Percentiles rank a stretch among this genome's conserved stretches.
These are phyloP conservation scores for Gracilaria domingensis DNA, from an alignment of 23 red algal species.

Conservation along the genomic window DNA sequence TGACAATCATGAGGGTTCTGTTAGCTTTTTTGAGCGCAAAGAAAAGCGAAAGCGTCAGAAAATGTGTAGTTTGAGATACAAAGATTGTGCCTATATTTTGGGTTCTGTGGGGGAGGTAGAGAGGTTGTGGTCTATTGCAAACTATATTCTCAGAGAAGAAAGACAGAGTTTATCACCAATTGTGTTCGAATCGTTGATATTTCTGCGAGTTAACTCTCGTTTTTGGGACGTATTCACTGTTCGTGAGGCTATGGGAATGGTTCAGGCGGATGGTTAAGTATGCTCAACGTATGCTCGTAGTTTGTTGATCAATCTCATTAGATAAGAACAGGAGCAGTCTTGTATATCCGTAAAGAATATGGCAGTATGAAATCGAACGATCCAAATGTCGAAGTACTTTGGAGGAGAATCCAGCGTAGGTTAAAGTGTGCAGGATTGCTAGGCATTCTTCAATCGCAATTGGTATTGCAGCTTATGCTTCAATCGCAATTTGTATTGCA, in stretches of 20 bases:
- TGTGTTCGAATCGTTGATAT: background rate
- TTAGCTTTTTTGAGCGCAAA: background rate
- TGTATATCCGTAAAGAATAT: too few relatives aligned
- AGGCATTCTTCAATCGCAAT: too few relatives aligned
- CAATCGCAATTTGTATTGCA: background rate
- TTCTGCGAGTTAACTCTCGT: background rate
- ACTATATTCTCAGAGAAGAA: background rate
- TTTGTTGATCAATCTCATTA: too few relatives aligned
- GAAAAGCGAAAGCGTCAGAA: background rate
- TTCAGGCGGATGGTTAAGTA: background rate
- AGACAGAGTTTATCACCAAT: background rate
- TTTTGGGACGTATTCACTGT: background rate
- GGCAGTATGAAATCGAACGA: too few relatives aligned
- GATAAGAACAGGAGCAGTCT: too few relatives aligned
- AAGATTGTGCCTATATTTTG: background rate
- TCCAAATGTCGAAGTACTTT: background rate
- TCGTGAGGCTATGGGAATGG: background rate
- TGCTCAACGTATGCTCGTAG: too few relatives aligned
- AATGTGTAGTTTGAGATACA: background rate
- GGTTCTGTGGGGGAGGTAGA: background rate
- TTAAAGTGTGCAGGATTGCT: background rate
- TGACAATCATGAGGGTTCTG: background rate
- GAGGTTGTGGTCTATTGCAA: background rate
- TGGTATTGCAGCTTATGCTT: too few relatives aligned
- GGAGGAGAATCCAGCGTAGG: background rate